Evolutionary conservation across 2,329 filamentous ascomycete genomes (phyloP), one percentile per base, ranked within the genome.

Genomic region (Ascochyta rabiei): DNA sequence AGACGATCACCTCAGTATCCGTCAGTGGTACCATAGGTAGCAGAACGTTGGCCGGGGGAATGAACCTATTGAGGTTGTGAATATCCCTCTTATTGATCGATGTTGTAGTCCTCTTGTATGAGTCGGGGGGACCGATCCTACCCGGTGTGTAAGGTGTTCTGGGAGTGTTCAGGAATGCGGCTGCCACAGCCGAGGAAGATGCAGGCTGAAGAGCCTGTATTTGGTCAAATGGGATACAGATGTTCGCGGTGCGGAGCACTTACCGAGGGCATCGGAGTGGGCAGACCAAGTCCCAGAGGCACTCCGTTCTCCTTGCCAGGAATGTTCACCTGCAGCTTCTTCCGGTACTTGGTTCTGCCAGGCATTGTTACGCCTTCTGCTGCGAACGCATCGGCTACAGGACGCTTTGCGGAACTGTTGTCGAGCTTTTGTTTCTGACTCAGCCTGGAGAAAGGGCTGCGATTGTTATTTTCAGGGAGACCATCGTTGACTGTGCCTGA

Each of bases 1-100:
- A 73, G 0, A 73, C 66, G 2, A 72, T 62, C 0, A 74, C 13
- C 21, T 74, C 71, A 0, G 43, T 57, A 19, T 74, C 68, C 0
- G 68, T 74, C 0, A 74, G 51, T 0, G 70, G 69, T 0, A 74
- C 28, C 0, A 49, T 8, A 0, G 71, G 71, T 0, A 74, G 47
- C 2, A 57, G 46, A 0, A 60, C 55, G 6, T 53, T 49, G 0
- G 44, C 10, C 1, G 66, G 62, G 0, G 67, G 61, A 13, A 73
- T 40, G 1, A 54, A 48, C 4, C 56, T 58, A 10, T 53, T 53
- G 0, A 71, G 44, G 23, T 68, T 61, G 43, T 72, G 66, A 2
- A 53, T 56, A 6, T 57, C 48, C 0, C 64, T 59, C 54, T 69
- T 71, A 39, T 40, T 48, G 24, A 62, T 45, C 0, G 56, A 52